Evolutionary conservation across 139 green algal genomes (phyloP), one percentile per base, ranked within the genome.

Genomic region (Haematococcus sp.): DNA sequence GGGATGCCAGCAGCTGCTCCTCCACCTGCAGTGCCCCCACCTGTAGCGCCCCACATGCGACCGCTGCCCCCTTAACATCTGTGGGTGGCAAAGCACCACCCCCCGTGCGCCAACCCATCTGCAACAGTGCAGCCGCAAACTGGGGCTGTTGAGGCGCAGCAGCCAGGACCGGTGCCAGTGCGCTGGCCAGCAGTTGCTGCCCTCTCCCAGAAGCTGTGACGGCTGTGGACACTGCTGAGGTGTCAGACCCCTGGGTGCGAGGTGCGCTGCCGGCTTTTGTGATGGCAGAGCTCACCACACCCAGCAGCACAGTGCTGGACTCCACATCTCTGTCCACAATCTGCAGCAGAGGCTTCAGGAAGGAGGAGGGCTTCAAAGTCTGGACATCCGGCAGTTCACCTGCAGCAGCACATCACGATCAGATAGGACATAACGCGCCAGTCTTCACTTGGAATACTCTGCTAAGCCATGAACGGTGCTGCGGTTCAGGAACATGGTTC

Each of bases 271-370:
- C 23, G 20, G 58, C 16, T 33, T 20, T 11, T 4, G 58, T 35
- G 58, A 35, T 33, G 7, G 11, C 40, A 49, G 40, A 49, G 40
- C 40, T 19, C 4, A 65, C 4, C 11, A 65, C 25, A 35, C 58
- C 58, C n/a, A 65, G 27, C n/a, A 65, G 58, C 9, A 4, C 20
- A 43, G 58, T 65, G 58, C 58, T 27, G n/a, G 9, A 23, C 4
- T 65, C 25, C 58, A 23, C 25, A 16, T 65, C 58, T 15, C 58
- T 4, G 27, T 65, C 58, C 58, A 65, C 58, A 4, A 65, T 19
- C 58, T 65, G 58, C 58, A 65, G 58, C n/a, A 65, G 25, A 4
- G 58, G 58, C 58, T 27, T 65, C 20, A 65, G 58, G 58, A 65
- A 65, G 58, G 11, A 34, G 27, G n/a, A n/a, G 58, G 58, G 58